Evolutionary conservation across 257 asterid genomes (phyloP), one percentile per base, ranked within the genome.

Genomic region (Agastache rugosa): DNA sequence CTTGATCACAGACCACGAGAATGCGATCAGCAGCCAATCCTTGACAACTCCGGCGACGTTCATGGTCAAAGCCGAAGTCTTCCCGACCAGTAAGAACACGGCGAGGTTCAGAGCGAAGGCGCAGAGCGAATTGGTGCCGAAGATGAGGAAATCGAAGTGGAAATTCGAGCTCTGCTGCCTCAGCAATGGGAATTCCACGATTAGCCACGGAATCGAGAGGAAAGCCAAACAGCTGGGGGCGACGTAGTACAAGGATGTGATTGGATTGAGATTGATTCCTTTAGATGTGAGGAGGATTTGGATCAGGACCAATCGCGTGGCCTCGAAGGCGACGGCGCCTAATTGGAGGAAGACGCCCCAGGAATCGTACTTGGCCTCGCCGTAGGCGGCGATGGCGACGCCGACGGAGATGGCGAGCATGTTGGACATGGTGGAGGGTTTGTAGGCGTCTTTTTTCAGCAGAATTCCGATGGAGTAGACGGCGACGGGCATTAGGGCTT

Each of bases 1-100:
- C 85, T 90, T 90, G 20, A 90, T 90, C 82, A 90, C 96, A 4
- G 96, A 90, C 96, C 96, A 90, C 7, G 96, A 90, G 60, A 90
- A 90, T 0, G 96, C 96, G 7, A 90, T 90, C 63, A 90, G 72
- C 25, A 90, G 58, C 96, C 96, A 90, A 80, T 90, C 96, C 61
- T 88, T 90, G 1, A 88, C 91, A 0, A 90, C 94, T 4, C 96
- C 96, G 22, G 92, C 91, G 8, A 90, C 93, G 60, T 90, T 90
- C 96, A 90, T 90, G 12, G 96, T 90, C 90, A 90, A 60, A 27
- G 96, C 96, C 0, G 96, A 90, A 0, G 96, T 90, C 77, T 90
- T 90, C 16, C 96, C 96, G 2, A 90, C 94, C 16, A 90, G 77
- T 63, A 90, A 66, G 83, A 88, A 90, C 50, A 90, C 96, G 1